A percentile compares a stretch with the other conserved stretches of the same genome.
Evolutionary conservation across 2,329 filamentous ascomycete genomes (phyloP).

Genomic region (Colletotrichum tropicale): DNA sequence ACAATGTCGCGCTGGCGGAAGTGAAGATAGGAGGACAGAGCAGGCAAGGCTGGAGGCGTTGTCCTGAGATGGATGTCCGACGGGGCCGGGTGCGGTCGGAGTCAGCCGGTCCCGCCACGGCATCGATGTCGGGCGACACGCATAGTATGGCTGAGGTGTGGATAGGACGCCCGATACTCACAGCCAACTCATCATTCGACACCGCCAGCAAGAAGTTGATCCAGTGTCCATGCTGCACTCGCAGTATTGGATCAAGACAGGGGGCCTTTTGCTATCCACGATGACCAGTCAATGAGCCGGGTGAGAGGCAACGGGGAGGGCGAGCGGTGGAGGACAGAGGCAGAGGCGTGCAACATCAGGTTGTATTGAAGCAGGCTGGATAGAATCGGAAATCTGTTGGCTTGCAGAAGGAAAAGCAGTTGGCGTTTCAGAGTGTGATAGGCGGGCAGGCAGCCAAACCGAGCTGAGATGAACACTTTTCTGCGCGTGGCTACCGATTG

Average conservation of each 20-base stretch:
- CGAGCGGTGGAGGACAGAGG: neutral
- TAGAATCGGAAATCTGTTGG: neutral
- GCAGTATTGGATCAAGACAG: neutral
- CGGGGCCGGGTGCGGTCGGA: neutral
- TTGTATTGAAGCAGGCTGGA: neutral
- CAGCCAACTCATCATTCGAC: neutral
- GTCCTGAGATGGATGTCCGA: neutral
- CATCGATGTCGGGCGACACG: neutral
- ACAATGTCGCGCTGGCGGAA: neutral
- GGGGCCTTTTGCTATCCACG: neutral
- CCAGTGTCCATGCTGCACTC: neutral
- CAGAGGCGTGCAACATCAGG: neutral
- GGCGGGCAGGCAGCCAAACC: neutral
- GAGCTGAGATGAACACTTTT: neutral
- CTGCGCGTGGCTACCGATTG: neutral
- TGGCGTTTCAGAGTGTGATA: neutral
- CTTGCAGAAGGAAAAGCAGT: neutral
- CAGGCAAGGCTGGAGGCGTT: neutral
- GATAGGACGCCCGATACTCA: neutral
- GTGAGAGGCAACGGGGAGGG: neutral
- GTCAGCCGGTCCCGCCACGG: neutral
- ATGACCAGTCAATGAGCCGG: neutral
- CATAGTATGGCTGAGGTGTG: neutral
- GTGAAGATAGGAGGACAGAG: neutral
- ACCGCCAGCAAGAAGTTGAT: neutral